Evolutionary conservation across 805 yeast species (phyloP), one percentile per base, ranked within the genome.

Genomic region (Huiozyma sinensis): DNA sequence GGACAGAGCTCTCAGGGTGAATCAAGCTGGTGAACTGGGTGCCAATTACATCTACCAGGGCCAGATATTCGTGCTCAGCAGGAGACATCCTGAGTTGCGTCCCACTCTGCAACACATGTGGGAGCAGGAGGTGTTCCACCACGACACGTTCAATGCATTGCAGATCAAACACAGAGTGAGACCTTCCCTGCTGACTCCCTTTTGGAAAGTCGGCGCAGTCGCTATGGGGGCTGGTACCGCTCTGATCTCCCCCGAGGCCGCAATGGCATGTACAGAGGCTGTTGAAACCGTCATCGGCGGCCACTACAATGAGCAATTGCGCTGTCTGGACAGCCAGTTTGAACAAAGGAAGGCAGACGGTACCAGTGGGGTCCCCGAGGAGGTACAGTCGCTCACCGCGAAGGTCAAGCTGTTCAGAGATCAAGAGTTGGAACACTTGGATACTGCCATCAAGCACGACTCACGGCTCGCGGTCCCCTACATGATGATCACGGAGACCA

Each of bases 191-290:
- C 64, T 92, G 36, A 89, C 97, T 0, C 98, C 98, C 1, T 55
- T 86, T 1, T 92, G 98, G 98, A 88, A 84, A 60, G 63, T 76
- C 0, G 97, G 97, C 4, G 97, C 98, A 0, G 71, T 83, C 41
- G 79, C 80, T 0, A 71, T 92, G 68, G 98, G 98, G 4, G 77
- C 78, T 1, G 83, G 81, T 1, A 92, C 97, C 0, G 97, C 95
- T 0, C 54, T 83, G 43, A 64, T 88, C 49, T 82, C 96, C 12
- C 86, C 87, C 57, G 96, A 90, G 60, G 97, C 95, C 2, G 97
- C 98, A 2, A 92, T 92, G 98, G 97, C 98, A 1, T 92, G 98
- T 61, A 92, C 98, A 0, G 97, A 89, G 47, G 97, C 97, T 0
- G 97, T 92, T 1, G 98, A 92, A 64, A 92, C 98, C 0, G 97